A percentile compares a stretch with the other conserved stretches of the same genome.
Conservation (phyloP, 73 alveolate genomes). For the Paraurostyla sp. region DNA sequence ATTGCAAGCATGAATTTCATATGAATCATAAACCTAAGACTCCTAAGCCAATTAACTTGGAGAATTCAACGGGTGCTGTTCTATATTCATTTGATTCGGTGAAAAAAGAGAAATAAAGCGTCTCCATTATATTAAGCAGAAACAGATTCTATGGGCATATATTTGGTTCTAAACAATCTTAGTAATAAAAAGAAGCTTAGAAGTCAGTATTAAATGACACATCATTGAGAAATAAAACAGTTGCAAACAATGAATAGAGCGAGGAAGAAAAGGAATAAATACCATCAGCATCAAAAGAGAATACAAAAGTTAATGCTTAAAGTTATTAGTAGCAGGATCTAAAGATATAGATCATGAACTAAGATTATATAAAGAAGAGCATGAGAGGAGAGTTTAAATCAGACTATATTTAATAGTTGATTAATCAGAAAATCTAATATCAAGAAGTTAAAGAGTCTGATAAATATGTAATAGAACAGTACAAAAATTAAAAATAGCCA, state of each 20-base stretch:
- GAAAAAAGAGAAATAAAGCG: neutral
- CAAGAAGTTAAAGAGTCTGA: neutral
- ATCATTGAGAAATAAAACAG: neutral
- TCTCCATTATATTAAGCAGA: neutral
- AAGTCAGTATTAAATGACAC: neutral
- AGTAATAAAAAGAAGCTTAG: neutral
- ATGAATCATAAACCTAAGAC: constrained; percentile 56
- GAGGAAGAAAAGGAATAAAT: neutral
- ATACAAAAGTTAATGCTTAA: neutral
- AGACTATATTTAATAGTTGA: neutral
- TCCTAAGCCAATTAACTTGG: neutral
- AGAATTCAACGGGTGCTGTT: neutral
- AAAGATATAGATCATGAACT: neutral
- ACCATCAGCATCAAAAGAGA: neutral
- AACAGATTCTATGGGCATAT: constrained; percentile 8
- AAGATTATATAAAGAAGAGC: neutral
- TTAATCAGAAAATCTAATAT: neutral
- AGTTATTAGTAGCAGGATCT: neutral
- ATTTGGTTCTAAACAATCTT: neutral
- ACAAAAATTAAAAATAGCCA: too few relatives aligned
- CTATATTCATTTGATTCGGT: neutral
- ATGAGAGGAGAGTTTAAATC: neutral
- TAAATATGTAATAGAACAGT: neutral
- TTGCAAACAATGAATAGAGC: neutral
- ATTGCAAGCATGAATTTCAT: constrained; percentile 32